Conservation (phyloP, 2,329 filamentous ascomycete species). For the Verticillium tricorpus region DNA sequence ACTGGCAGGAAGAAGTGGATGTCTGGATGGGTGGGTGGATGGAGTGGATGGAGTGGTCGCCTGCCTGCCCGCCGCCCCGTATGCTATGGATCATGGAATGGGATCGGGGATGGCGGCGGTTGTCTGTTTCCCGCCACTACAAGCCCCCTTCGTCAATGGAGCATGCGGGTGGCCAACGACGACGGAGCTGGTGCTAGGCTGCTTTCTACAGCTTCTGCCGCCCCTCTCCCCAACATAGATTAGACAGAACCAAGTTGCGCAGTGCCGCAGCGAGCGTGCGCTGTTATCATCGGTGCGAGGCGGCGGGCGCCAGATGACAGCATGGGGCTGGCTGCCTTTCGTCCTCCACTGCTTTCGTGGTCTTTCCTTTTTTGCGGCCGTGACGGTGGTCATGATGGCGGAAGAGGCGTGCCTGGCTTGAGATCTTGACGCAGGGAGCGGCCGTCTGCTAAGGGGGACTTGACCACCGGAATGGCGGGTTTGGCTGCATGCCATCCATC, state of each 20-base stretch:
- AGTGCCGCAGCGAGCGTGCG: neutral
- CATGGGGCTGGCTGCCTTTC: no score
- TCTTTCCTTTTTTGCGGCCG: no score
- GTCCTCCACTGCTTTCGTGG: no score
- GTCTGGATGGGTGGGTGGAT: neutral
- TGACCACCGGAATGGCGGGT: no score
- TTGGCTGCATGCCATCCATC: no score
- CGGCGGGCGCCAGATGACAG: no score
- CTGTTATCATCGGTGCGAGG: neutral
- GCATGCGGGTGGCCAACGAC: neutral
- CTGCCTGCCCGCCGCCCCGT: neutral
- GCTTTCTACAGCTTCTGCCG: neutral
- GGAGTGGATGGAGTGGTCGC: neutral
- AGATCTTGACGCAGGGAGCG: no score
- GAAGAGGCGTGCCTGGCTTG: no score
- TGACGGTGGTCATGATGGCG: no score
- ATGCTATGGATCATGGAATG: neutral
- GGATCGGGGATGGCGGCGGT: neutral
- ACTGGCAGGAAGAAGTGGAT: neutral
- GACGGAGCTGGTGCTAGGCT: neutral
- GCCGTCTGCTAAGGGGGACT: no score
- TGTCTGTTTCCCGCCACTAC: neutral
- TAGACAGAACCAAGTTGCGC: neutral
- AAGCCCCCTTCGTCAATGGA: neutral
- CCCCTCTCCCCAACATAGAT: neutral